These are phyloP conservation scores for Scutellaria galericulata DNA, from an alignment of 257 asterid genomes.

Conservation along the genomic window DNA sequence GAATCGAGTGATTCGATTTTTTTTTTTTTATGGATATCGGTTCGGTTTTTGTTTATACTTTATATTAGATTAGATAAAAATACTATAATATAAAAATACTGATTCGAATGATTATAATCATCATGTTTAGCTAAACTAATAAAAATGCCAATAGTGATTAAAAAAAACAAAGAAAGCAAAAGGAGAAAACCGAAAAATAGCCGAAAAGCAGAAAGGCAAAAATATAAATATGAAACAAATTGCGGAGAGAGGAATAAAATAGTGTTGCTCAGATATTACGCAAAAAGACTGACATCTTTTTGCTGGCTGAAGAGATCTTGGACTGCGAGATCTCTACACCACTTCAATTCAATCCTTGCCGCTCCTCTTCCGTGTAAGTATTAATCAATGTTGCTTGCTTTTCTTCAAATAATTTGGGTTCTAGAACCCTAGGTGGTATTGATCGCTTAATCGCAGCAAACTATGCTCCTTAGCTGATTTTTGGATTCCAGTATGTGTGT, in stretches of 20 bases:
- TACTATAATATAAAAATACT: too few relatives aligned
- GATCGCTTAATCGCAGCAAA: constrained; percentile 20
- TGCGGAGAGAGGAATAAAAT: not conserved
- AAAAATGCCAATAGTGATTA: not conserved
- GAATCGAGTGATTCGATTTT: too few relatives aligned
- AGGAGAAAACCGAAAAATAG: not conserved
- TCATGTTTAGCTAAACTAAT: too few relatives aligned
- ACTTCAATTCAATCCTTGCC: constrained; percentile 27
- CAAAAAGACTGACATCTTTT: constrained; percentile 20
- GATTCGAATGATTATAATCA: too few relatives aligned
- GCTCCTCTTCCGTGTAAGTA: constrained; percentile 39
- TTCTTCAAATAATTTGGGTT: not conserved
- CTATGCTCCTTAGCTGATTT: not conserved
- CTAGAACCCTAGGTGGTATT: constrained; percentile 28
- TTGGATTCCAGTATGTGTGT: constrained; percentile 9
- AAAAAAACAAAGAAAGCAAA: not conserved
- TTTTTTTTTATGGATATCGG: too few relatives aligned
- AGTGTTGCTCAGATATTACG: constrained; percentile 27
- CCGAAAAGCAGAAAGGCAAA: constrained; percentile 2
- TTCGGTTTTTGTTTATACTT: too few relatives aligned
- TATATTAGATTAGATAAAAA: too few relatives aligned
- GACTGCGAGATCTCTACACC: constrained; percentile 38
- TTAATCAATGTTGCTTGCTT: not conserved
- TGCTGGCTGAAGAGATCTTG: constrained; percentile 39
- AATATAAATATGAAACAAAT: not conserved